Percentiles rank a stretch among this genome's conserved stretches.
phyloP scores from a whole-genome alignment of 2,329 filamentous ascomycete species.

The Nigrograna mackinnonii region DNA sequence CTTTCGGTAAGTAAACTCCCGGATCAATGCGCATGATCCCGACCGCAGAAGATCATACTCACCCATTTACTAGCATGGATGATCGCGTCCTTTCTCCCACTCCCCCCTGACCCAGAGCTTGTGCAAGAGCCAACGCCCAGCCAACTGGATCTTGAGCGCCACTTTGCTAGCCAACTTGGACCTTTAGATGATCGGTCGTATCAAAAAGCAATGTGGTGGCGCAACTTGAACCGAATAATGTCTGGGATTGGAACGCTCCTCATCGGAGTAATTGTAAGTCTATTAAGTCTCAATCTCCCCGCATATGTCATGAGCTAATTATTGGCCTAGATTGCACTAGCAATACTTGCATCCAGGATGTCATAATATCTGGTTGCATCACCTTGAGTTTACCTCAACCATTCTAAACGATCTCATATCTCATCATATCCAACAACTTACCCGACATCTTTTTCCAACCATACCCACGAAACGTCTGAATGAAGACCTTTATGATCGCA shows the following conservation, averaged over 20 bases:
- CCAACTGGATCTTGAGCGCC: slow-evolving; percentile 44
- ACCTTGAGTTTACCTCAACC: too few relatives aligned
- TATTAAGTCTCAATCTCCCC: not conserved
- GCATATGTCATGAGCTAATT: not conserved
- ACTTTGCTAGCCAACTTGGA: slow-evolving; percentile 48
- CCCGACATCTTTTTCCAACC: too few relatives aligned
- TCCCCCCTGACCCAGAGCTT: slow-evolving; percentile 62
- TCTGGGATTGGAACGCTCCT: slow-evolving; percentile 59
- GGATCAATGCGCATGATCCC: slow-evolving; percentile 13
- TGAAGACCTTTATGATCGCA: slow-evolving; percentile 16
- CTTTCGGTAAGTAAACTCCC: slow-evolving; percentile 51
- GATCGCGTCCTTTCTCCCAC: slow-evolving; percentile 72
- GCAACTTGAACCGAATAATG: slow-evolving; percentile 66
- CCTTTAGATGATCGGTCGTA: slow-evolving; percentile 53
- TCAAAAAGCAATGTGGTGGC: slow-evolving; percentile 68
- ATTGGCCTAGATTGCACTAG: slow-evolving; percentile 37
- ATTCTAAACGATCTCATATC: too few relatives aligned
- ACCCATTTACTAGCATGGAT: slow-evolving; percentile 67
- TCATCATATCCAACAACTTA: too few relatives aligned
- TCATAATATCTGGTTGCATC: too few relatives aligned
- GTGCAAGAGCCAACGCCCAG: slow-evolving; percentile 50
- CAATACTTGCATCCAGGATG: slow-evolving; percentile 41
- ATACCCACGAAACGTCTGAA: too few relatives aligned
- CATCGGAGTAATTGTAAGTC: slow-evolving; percentile 58
- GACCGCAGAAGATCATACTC: slow-evolving; percentile 15